Evolutionary conservation across 1,284 basidiomycete genomes (phyloP).

Genomic region (Coniferiporia weirii): DNA sequence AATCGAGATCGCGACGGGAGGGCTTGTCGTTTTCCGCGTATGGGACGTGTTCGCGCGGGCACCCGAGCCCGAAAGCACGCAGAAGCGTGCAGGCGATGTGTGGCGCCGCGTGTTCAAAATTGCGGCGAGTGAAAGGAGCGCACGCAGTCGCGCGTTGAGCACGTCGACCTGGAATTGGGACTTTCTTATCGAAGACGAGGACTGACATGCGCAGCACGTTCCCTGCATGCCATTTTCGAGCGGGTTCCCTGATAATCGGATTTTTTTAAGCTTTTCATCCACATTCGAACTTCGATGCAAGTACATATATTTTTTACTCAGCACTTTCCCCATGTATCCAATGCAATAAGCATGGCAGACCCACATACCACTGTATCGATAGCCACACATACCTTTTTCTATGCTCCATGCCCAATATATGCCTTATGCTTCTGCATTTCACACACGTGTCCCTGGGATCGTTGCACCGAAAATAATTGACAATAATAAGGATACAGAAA

Average conservation of each 20-base stretch:
- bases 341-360: background rate
- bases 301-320: background rate
- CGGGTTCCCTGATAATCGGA: background rate
- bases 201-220: background rate
- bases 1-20: slow-evolving; percentile 53
- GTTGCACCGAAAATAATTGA: background rate
- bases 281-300: background rate
- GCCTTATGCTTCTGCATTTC: background rate
- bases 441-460: background rate
- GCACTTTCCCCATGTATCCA: slow-evolving; percentile 3
- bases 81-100: slow-evolving; percentile 47
- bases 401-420: background rate
- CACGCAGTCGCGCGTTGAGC: background rate
- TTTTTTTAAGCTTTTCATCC: background rate
- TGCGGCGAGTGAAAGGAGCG: background rate
- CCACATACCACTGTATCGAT: slow-evolving; percentile 10
- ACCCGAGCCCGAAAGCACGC: slow-evolving; percentile 58
- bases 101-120: slow-evolving; percentile 12
- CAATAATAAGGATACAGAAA: background rate
- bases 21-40: slow-evolving; percentile 64
- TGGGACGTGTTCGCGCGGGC: slow-evolving; percentile 65
- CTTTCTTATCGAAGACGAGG: slow-evolving; percentile 59
- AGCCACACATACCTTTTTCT: background rate
- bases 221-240: background rate
- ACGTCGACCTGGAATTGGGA: slow-evolving; percentile 50